Evolutionary conservation across 768 basidiomycete genomes (phyloP).

Genomic region (Pisolithus orientalis): DNA sequence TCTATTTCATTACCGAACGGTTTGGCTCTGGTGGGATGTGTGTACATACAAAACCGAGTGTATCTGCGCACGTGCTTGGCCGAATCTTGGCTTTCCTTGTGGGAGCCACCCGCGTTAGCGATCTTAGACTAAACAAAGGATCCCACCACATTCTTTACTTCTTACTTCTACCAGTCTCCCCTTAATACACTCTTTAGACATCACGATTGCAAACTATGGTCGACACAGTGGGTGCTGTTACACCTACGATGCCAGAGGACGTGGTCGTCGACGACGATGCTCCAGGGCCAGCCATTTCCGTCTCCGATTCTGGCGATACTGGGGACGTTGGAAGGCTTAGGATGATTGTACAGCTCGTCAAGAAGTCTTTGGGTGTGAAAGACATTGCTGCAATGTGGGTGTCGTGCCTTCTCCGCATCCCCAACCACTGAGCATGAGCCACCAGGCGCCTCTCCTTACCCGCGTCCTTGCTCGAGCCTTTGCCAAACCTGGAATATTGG

Average conservation of each 20-base stretch:
- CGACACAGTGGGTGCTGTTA: conserved; percentile 9
- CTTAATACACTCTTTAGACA: not conserved
- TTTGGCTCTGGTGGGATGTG: too few species aligned
- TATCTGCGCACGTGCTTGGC: conserved; percentile 18
- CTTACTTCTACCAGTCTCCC: not conserved
- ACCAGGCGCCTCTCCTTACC: conserved; percentile 85
- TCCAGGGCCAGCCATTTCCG: conserved; percentile 52
- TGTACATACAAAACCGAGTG: not conserved
- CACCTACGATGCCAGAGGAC: conserved; percentile 2
- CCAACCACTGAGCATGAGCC: conserved; percentile 11
- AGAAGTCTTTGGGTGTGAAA: conserved; percentile 88
- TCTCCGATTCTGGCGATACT: conserved; percentile 62
- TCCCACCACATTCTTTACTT: not conserved
- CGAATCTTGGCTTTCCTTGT: conserved; percentile 7
- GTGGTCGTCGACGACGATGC: conserved; percentile 41
- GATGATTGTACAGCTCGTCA: conserved; percentile 88
- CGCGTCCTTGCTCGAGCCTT: conserved; percentile 86
- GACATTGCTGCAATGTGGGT: conserved; percentile 91
- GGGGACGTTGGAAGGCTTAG: conserved; percentile 90
- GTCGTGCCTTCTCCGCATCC: conserved; percentile 1
- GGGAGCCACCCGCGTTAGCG: not conserved
- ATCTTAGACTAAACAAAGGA: not conserved
- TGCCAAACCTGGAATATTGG: conserved; percentile 97
- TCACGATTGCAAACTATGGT: conserved; percentile 11
- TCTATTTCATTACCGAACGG: not conserved